phyloP scores from a whole-genome alignment of 306 rosid species.

The Fragaria nilgerrensis region DNA sequence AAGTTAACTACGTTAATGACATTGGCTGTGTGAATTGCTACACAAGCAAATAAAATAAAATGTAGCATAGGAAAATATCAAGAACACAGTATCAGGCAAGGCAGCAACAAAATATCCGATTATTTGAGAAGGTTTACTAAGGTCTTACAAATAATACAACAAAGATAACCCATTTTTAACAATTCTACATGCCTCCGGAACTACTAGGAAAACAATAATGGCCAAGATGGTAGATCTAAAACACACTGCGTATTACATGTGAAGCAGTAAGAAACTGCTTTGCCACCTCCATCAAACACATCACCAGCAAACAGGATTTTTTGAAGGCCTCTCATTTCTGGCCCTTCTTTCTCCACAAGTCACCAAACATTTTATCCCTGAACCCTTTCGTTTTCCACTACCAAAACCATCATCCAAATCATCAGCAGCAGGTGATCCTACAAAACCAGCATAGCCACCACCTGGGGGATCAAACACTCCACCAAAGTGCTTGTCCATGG shows the following conservation, averaged over 20 bases:
- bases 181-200: constrained; percentile 8
- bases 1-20: not conserved
- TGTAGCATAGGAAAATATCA: not conserved
- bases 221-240: not conserved
- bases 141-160: not conserved
- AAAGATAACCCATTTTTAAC: not conserved
- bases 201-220: not conserved
- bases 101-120: not conserved
- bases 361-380: constrained; percentile 82
- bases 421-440: constrained; percentile 67
- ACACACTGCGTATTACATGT: constrained; percentile 17
- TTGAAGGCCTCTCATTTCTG: constrained; percentile 42
- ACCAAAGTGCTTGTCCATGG: constrained; percentile 80
- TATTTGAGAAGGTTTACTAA: constrained; percentile 1
- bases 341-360: constrained; percentile 80
- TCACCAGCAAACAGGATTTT: constrained; percentile 19
- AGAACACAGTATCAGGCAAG: not conserved
- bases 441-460: constrained; percentile 60
- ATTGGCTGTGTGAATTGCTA: not conserved
- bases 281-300: constrained; percentile 29
- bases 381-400: constrained; percentile 68
- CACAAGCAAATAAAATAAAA: not conserved
- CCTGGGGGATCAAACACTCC: constrained; percentile 54
- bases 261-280: constrained; percentile 55
- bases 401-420: constrained; percentile 65